Percentiles rank a stretch among this genome's conserved stretches.
Evolutionary conservation across 2,329 filamentous ascomycete genomes (phyloP).

Genomic region (Paracorniculantispora psalliotae): DNA sequence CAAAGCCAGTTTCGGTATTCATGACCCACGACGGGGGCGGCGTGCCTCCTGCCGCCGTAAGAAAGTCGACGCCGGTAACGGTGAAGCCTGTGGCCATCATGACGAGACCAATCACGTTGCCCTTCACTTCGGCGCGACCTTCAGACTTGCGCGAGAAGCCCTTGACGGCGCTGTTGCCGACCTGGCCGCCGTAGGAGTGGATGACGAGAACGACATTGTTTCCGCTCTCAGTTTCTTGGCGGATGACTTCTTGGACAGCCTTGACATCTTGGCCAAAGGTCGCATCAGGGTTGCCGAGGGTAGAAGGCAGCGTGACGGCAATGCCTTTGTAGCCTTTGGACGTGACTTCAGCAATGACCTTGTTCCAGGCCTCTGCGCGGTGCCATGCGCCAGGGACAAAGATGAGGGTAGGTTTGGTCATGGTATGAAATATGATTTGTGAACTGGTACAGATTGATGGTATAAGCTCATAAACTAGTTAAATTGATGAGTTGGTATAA

Average conservation of each 20-base stretch:
- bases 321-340: slow-evolving; percentile 29
- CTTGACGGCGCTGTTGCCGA: slow-evolving; percentile 41
- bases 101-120: slow-evolving; percentile 39
- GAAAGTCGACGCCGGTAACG: slow-evolving; percentile 32
- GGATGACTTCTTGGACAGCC: slow-evolving; percentile 32
- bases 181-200: slow-evolving; percentile 46
- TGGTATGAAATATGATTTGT: neutral
- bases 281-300: slow-evolving; percentile 26
- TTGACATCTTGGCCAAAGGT: slow-evolving; percentile 40
- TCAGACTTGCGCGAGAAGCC: slow-evolving; percentile 28
- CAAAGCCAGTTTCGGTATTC: slow-evolving; percentile 36
- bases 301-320: slow-evolving; percentile 35
- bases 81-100: slow-evolving; percentile 42
- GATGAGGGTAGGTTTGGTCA: slow-evolving; percentile 29
- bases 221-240: slow-evolving; percentile 30
- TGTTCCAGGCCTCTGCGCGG: slow-evolving; percentile 30
- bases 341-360: slow-evolving; percentile 30
- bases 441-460: neutral
- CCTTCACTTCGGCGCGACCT: slow-evolving; percentile 15
- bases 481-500: neutral
- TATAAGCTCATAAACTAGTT: neutral
- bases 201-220: slow-evolving; percentile 41
- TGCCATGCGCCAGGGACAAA: slow-evolving; percentile 48
- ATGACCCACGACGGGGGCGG: slow-evolving; percentile 38
- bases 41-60: slow-evolving; percentile 35